These are phyloP conservation scores for Talinum fruticosum DNA, from an alignment of 148 eudicot species.

Conservation along the genomic window DNA sequence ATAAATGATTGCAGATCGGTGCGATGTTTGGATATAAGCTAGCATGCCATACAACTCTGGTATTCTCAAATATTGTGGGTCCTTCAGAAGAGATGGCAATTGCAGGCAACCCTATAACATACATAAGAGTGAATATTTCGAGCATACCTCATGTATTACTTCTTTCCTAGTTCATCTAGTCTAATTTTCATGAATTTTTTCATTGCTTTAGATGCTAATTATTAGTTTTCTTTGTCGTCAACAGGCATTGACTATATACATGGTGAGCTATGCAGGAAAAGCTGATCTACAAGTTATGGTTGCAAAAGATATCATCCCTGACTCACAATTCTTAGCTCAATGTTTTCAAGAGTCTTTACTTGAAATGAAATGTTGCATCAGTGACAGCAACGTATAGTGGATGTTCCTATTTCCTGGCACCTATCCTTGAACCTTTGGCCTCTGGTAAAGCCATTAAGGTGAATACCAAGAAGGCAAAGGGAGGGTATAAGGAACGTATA, in stretches of 20 bases:
- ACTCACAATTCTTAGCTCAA: constrained; percentile 52
- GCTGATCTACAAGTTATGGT: constrained; percentile 73
- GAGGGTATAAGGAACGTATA: too few species aligned
- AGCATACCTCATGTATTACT: neutral
- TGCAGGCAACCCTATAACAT: neutral
- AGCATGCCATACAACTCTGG: too few species aligned
- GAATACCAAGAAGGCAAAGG: too few species aligned
- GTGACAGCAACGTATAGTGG: neutral
- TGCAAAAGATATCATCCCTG: constrained; percentile 65
- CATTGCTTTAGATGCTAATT: neutral
- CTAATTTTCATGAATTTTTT: neutral
- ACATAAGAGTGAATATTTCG: neutral
- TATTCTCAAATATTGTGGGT: too few species aligned
- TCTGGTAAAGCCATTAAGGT: too few species aligned
- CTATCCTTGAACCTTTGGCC: too few species aligned
- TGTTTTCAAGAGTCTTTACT: constrained; percentile 66
- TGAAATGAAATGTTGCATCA: constrained; percentile 46
- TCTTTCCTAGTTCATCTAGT: neutral
- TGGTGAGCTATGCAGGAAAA: constrained; percentile 68
- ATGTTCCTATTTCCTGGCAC: too few species aligned
- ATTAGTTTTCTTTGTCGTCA: too few species aligned
- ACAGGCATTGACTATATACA: constrained; percentile 64
- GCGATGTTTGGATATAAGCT: too few species aligned
- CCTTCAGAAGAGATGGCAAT: too few species aligned
- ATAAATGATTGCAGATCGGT: too few species aligned